Base-by-base conservation (phyloP, 768 basidiomycete species). In the Chalciporus pseudorubinellus region DNA sequence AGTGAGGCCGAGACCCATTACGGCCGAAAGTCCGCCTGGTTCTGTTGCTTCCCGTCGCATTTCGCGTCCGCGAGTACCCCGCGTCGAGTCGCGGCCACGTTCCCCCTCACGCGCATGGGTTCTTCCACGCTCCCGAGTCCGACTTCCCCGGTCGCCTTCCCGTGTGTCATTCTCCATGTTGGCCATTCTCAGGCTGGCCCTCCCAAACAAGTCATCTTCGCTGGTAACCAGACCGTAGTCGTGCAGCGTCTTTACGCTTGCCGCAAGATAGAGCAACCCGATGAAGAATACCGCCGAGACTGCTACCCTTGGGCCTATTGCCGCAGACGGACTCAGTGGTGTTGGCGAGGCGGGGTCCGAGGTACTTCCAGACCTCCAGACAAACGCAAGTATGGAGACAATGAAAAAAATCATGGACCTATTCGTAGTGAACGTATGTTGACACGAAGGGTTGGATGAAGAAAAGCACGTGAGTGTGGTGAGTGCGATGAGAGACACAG, bases 351-450 rank as follows among this genome's bases (percentile, higher is more conserved):
- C 40, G 2, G 62, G 59, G 40, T 85, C 79, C 12, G 64, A 34
- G 1, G 70, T 69, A 0, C 80, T 76, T 14, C 84, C 85, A 0
- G 78, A 77, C 38, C 82, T 74, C 86, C 85, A 87, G 46, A 87
- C 75, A 55, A 79, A 89, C 7, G 82, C 76, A 28, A 87, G 72
- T 57, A 89, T 84, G 12, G 83, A 72, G 3, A 74, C 60, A 53
- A 84, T 65, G 65, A 88, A 88, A 46, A 81, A 72, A 5, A 87
- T 71, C 77, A 89, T 83, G 0, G 87, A 82, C 82, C 81, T 83
- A 26, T 26, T 26, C 26, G 26, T 26, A 26, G 26, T 26, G 5
- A 26, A 26, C 9, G 26, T 6, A 6, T 26, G 18, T 51, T 12
- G 11, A 14, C 4, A 38, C 16, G 21, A 9, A 26, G n/a, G 39